Evolutionary conservation across 768 basidiomycete species (phyloP).

Genomic region (Cystobasidiopsis lactophilus): DNA sequence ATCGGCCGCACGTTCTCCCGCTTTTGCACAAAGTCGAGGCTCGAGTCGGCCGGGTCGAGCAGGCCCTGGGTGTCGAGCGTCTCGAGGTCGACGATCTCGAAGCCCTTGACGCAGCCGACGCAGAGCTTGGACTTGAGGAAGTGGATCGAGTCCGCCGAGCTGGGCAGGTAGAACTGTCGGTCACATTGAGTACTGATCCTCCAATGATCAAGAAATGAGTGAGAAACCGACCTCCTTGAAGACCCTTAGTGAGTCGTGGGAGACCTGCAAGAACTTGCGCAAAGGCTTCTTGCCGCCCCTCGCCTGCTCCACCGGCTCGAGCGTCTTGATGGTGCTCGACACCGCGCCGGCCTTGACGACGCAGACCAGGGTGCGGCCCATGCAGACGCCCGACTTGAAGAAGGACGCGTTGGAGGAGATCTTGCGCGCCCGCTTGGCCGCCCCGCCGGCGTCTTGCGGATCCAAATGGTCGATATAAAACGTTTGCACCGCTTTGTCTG

Average conservation of each 20-base stretch:
- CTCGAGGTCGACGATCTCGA: conserved; percentile 95
- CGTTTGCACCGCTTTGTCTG: conserved; percentile 86
- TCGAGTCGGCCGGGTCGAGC: conserved; percentile 73
- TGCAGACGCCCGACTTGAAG: conserved; percentile 87
- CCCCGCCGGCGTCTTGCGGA: conserved; percentile 67
- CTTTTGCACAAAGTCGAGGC: conserved; percentile 80
- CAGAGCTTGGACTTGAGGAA: conserved; percentile 94
- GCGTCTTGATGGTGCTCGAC: conserved; percentile 88
- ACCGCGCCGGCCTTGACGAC: conserved; percentile 88
- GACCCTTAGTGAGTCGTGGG: conserved; percentile 74
- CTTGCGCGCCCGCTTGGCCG: conserved; percentile 77
- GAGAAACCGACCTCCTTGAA: conserved; percentile 46
- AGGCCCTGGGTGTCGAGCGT: conserved; percentile 89
- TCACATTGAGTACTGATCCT: conserved; percentile 2
- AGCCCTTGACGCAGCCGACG: conserved; percentile 88
- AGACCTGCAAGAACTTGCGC: conserved; percentile 75
- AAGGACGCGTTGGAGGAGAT: conserved; percentile 92
- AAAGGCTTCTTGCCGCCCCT: conserved; percentile 41
- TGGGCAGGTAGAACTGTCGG: conserved; percentile 96
- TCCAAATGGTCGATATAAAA: conserved; percentile 87
- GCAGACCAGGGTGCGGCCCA: conserved; percentile 77
- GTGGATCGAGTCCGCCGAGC: conserved; percentile 87
- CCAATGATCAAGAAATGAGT: neutral
- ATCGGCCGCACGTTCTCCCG: conserved; percentile 73
- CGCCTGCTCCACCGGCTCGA: conserved; percentile 83